Base-by-base conservation (phyloP, 2,329 filamentous ascomycete genomes). In the Rutstroemia sp. region DNA sequence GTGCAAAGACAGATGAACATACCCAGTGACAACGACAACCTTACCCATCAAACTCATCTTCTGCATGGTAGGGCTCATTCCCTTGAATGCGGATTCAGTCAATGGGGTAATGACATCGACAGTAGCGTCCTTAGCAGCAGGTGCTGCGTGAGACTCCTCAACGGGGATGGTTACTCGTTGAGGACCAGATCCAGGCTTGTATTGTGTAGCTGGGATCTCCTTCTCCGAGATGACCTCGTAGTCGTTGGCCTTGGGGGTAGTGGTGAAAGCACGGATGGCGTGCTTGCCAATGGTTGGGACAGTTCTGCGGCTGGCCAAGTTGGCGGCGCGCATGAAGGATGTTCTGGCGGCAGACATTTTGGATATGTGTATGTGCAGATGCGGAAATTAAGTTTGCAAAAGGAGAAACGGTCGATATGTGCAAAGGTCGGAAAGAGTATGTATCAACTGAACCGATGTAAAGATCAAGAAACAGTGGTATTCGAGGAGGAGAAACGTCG, bases 11-110 rank as follows among this genome's bases (percentile, higher is more conserved):
- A 34, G 30, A 34, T 34, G 1, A 10, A 49, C 79, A 70, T 77
- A 85, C 82, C 83, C 87, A 69, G 87, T 90, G 65, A 90, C 72
- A 62, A 90, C 78, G 63, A 88, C 85, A 56, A 85, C 81, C 78
- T 89, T 89, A 69, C 77, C 84, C 70, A 80, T 80, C 59, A 89
- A 77, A 52, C 78, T 82, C 78, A 88, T 86, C 72, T 80, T 86
- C 72, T 83, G 78, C 72, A 90, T 76, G 38, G 84, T 89, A 30
- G 79, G 77, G 5, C 85, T 80, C 69, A 89, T 75, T 45, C 75
- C 71, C 49, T 77, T 70, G 70, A 76, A 83, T 55, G 81, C 74
- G 65, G 77, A 74, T 59, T 77, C 73, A 61, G 74, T 75, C 46
- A 86, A 74, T 19, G 81, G 81, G 25, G 65, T 63, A 52, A 68